These are phyloP conservation scores for Solanum pimpinellifolium DNA, from an alignment of 257 asterid genomes.

Conservation along the genomic window DNA sequence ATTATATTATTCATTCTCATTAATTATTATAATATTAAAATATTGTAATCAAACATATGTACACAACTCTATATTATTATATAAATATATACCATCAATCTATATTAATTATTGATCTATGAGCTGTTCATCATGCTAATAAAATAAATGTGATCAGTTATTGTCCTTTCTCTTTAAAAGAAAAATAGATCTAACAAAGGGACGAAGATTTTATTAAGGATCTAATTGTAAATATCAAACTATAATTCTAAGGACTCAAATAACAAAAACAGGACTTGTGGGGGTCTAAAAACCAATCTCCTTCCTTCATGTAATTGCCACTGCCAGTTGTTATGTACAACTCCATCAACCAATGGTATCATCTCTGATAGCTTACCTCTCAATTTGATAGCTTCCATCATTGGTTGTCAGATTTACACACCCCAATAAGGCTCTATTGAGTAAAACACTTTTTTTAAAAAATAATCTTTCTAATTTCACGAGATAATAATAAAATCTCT, in stretches of 20 bases:
- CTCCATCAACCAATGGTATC: not conserved
- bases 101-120: too few relatives aligned
- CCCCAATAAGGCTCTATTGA: too few relatives aligned
- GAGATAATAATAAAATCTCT: too few relatives aligned
- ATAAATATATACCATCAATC: too few relatives aligned
- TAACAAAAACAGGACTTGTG: not conserved
- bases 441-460: rapidly evolving
- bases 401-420: not conserved
- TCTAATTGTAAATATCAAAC: not conserved
- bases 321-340: not conserved
- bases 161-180: not conserved
- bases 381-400: not conserved
- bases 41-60: too few relatives aligned
- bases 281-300: not conserved
- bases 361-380: not conserved
- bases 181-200: not conserved
- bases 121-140: too few relatives aligned
- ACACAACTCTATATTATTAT: too few relatives aligned
- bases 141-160: too few relatives aligned
- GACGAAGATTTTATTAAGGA: not conserved
- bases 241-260: not conserved
- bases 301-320: not conserved
- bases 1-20: not conserved
- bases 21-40: too few relatives aligned
- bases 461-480: too few relatives aligned